These are phyloP conservation scores for Dendrobium huoshanense DNA, from an alignment of 106 monocot genomes.

Conservation along the genomic window DNA sequence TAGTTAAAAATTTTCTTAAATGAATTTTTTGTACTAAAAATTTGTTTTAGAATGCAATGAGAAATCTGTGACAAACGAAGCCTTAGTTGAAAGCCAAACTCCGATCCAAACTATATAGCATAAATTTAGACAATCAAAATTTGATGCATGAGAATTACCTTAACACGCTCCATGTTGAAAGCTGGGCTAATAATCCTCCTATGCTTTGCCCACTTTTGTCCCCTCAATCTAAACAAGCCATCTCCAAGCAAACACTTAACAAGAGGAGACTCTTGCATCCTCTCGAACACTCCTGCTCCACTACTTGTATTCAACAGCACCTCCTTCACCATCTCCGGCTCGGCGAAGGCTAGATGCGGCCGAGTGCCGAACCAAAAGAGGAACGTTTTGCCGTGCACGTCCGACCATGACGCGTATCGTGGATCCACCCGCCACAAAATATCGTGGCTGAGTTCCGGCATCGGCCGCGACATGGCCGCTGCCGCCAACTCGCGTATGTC, in stretches of 20 bases:
- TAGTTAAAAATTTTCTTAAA: no score
- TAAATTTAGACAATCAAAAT: no score
- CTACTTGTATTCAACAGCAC: slow-evolving; percentile 2
- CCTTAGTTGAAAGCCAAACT: no score
- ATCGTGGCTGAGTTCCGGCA: not conserved
- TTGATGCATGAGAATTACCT: not conserved
- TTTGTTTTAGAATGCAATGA: no score
- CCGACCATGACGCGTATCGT: slow-evolving; percentile 1
- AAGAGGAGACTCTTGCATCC: slow-evolving; percentile 4
- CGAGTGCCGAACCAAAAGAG: slow-evolving; percentile 9
- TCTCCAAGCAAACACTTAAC: slow-evolving; percentile 7
- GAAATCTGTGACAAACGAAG: no score
- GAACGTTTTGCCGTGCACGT: not conserved
- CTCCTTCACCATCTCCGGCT: slow-evolving; percentile 15
- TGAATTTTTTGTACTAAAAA: no score
- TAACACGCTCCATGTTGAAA: slow-evolving; percentile 12
- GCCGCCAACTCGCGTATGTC: not conserved
- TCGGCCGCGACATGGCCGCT: not conserved
- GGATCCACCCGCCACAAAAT: slow-evolving; percentile 6
- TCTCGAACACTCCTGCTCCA: not conserved
- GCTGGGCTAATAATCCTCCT: slow-evolving; percentile 10
- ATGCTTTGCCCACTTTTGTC: not conserved
- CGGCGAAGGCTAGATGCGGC: slow-evolving; percentile 2
- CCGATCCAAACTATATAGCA: no score
- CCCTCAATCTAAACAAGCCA: slow-evolving; percentile 3